Evolutionary conservation across 2,329 filamentous ascomycete genomes (phyloP).

Genomic region (Colletotrichum cordylinicola): DNA sequence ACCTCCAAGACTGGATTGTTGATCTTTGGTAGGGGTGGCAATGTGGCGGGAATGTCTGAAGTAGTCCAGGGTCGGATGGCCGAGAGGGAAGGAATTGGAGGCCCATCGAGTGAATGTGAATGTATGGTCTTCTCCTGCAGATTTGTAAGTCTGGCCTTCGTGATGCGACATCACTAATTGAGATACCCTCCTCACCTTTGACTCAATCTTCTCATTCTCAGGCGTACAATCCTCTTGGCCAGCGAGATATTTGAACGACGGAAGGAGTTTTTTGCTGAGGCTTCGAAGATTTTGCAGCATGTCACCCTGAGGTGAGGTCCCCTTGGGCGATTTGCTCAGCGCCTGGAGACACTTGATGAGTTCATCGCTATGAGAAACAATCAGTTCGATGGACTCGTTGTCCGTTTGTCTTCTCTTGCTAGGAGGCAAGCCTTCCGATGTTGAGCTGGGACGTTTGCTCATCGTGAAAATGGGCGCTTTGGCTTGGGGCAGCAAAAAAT

Average conservation of each 20-base stretch:
- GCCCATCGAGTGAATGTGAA: background rate
- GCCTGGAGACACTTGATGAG: constrained; percentile 43
- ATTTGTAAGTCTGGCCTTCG: background rate
- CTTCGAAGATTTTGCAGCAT: constrained; percentile 3
- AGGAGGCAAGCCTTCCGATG: background rate
- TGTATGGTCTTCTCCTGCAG: background rate
- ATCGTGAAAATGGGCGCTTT: background rate
- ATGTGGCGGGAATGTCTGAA: constrained; percentile 49
- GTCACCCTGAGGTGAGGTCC: background rate
- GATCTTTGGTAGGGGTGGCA: constrained; percentile 68
- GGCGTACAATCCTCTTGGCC: background rate
- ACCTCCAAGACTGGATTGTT: constrained; percentile 63
- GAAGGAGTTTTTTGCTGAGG: constrained; percentile 30
- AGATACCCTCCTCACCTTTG: background rate
- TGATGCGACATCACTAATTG: no score
- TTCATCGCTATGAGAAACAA: constrained; percentile 41
- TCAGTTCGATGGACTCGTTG: constrained; percentile 30
- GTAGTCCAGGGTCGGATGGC: constrained; percentile 53
- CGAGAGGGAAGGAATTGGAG: constrained; percentile 15
- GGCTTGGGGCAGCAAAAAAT: background rate
- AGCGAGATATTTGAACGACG: constrained; percentile 29
- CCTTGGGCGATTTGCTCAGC: constrained; percentile 30
- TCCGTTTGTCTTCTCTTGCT: constrained; percentile 24
- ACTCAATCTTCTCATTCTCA: background rate
- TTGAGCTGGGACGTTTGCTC: constrained; percentile 14